Conservation (phyloP, 371 early-diverging fungal species). For the Lichtheimia ornata region DNA sequence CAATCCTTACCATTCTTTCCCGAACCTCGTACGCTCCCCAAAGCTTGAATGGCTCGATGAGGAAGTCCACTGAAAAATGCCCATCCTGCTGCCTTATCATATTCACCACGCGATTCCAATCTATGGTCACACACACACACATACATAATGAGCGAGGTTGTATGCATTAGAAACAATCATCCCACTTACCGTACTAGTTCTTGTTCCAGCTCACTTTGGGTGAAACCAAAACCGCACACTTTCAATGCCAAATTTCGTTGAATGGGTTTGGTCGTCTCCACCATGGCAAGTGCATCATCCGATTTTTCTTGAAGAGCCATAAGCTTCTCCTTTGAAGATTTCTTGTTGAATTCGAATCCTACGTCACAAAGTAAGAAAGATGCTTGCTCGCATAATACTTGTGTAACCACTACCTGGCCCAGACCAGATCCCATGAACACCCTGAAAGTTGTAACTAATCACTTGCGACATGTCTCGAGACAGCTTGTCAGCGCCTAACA, state of each 20-base stretch:
- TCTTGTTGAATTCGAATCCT: not conserved
- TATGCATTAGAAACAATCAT: not conserved
- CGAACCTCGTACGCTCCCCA: slow-evolving; percentile 46
- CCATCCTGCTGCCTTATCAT: slow-evolving; percentile 84
- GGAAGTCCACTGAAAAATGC: slow-evolving; percentile 83
- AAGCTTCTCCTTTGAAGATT: not conserved
- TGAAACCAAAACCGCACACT: slow-evolving; percentile 78
- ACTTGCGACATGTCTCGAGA: slow-evolving; percentile 52
- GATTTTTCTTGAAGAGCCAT: slow-evolving; percentile 1
- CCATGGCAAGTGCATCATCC: slow-evolving; percentile 30
- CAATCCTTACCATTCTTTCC: slow-evolving; percentile 50
- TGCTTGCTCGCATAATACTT: not conserved
- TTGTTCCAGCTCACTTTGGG: slow-evolving; percentile 61
- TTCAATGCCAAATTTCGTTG: slow-evolving; percentile 70
- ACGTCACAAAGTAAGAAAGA: not conserved
- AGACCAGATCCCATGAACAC: slow-evolving; percentile 66
- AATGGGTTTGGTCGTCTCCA: slow-evolving; percentile 47
- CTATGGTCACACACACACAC: slow-evolving; percentile 64
- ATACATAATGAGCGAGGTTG: slow-evolving; percentile 11
- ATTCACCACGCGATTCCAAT: slow-evolving; percentile 68
- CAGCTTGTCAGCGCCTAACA: slow-evolving; percentile 56
- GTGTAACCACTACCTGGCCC: slow-evolving; percentile 21
- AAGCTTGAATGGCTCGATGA: slow-evolving; percentile 72
- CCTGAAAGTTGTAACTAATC: slow-evolving; percentile 70
- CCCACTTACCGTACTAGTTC: slow-evolving; percentile 55